These are phyloP conservation scores for Phialemoniopsis sp. DNA, from an alignment of 2,329 filamentous ascomycete species.

Conservation along the genomic window DNA sequence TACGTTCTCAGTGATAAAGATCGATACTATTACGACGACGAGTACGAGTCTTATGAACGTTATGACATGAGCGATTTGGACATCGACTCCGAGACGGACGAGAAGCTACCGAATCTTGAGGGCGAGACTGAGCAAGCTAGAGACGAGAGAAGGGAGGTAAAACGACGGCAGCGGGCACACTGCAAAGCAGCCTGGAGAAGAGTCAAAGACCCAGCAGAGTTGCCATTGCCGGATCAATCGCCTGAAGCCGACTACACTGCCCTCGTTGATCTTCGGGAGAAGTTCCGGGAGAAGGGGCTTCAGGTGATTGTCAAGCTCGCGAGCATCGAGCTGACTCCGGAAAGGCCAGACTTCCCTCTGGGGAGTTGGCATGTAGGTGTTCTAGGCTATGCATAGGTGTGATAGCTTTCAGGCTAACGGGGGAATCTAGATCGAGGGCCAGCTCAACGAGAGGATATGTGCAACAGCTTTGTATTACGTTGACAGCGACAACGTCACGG, in stretches of 20 bases:
- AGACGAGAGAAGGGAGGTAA: too few species aligned
- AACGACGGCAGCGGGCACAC: slow-evolving; percentile 3
- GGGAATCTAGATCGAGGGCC: slow-evolving; percentile 39
- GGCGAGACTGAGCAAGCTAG: too few species aligned
- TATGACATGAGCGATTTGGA: too few species aligned
- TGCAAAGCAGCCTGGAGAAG: slow-evolving; percentile 16
- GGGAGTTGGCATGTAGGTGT: too few species aligned
- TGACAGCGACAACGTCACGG: slow-evolving; percentile 44
- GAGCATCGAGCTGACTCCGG: slow-evolving; percentile 53
- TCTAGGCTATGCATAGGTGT: too few species aligned
- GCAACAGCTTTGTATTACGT: slow-evolving; percentile 53
- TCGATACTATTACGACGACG: too few species aligned
- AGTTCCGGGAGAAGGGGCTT: slow-evolving; percentile 33
- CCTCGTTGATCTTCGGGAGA: slow-evolving; percentile 10
- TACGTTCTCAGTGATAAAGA: too few species aligned
- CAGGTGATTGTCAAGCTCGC: slow-evolving; percentile 63
- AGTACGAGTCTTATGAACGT: too few species aligned
- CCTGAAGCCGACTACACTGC: neutral
- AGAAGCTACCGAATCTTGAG: slow-evolving; percentile 7
- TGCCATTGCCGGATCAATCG: neutral
- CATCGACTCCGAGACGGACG: neutral
- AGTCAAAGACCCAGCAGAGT: slow-evolving; percentile 3
- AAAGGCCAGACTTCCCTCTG: slow-evolving; percentile 42
- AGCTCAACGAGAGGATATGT: slow-evolving; percentile 49
- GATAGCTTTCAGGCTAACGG: too few species aligned